These are phyloP conservation scores for Tillandsia leiboldiana DNA, from an alignment of 176 grass and related monocot genomes.

Conservation along the genomic window DNA sequence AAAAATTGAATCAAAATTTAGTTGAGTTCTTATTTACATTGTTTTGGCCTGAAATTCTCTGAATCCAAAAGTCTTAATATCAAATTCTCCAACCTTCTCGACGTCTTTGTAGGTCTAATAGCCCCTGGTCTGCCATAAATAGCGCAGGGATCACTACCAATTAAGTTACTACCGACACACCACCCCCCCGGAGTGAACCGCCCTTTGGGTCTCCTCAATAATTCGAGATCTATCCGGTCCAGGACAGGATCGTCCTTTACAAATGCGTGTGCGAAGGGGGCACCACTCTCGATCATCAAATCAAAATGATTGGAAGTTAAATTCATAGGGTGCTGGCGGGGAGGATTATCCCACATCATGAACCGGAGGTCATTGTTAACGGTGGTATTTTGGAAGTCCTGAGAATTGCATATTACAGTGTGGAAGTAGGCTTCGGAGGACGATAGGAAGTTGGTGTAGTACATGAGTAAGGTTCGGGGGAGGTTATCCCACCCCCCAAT, in stretches of 20 bases:
- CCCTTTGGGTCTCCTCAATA: constrained; percentile 35
- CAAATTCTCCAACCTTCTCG: constrained; percentile 62
- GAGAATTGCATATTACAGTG: constrained; percentile 95
- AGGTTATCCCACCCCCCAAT: constrained; percentile 87
- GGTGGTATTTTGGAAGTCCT: constrained; percentile 92
- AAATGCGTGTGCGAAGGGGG: constrained; percentile 56
- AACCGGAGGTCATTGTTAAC: constrained; percentile 68
- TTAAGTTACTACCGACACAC: constrained; percentile 50
- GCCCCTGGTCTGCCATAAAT: constrained; percentile 41
- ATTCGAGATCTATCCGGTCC: constrained; percentile 58
- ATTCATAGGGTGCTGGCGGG: constrained; percentile 41
- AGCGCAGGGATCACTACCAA: constrained; percentile 49
- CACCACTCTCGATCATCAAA: constrained; percentile 46
- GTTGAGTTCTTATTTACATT: constrained; percentile 62
- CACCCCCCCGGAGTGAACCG: constrained; percentile 68
- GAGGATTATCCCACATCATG: constrained; percentile 69
- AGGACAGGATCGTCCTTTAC: constrained; percentile 29
- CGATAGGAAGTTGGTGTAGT: constrained; percentile 84
- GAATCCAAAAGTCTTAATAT: constrained; percentile 63
- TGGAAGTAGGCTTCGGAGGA: constrained; percentile 91
- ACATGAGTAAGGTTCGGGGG: constrained; percentile 85
- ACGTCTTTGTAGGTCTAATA: constrained; percentile 39
- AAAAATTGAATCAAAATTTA: constrained; percentile 6
- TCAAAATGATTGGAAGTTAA: constrained; percentile 52
- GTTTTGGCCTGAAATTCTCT: constrained; percentile 83